phyloP scores from a whole-genome alignment of 2,329 filamentous ascomycete genomes.

The Talaromyces sp. region DNA sequence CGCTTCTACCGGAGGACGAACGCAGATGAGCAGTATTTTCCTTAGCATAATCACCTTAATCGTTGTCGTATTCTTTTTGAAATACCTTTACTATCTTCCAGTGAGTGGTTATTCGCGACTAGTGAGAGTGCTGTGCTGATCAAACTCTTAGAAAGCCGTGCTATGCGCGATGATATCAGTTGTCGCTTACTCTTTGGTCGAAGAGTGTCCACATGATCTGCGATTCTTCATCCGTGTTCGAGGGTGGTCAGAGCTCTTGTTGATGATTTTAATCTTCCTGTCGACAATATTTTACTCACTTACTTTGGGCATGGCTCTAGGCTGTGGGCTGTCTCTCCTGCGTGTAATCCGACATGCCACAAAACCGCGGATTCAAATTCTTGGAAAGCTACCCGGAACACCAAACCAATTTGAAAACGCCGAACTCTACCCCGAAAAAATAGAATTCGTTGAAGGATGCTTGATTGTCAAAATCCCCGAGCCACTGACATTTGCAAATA shows the following conservation, averaged over 20 bases:
- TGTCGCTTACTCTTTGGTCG: slow-evolving; percentile 88
- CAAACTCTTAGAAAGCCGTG: slow-evolving; percentile 69
- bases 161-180: slow-evolving; percentile 92
- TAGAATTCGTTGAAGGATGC: slow-evolving; percentile 88
- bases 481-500: slow-evolving; percentile 94
- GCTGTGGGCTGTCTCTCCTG: slow-evolving; percentile 84
- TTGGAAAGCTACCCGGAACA: slow-evolving; percentile 82
- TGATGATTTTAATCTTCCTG: slow-evolving; percentile 87
- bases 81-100: slow-evolving; percentile 94
- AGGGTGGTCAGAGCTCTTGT: slow-evolving; percentile 76
- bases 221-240: slow-evolving; percentile 81
- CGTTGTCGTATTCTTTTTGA: slow-evolving; percentile 75
- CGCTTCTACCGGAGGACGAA: slow-evolving; percentile 82
- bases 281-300: slow-evolving; percentile 94
- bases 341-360: slow-evolving; percentile 88
- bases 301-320: slow-evolving; percentile 86
- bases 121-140: not conserved
- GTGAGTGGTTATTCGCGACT: slow-evolving; percentile 50
- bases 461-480: slow-evolving; percentile 97
- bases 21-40: slow-evolving; percentile 88
- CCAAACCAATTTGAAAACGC: slow-evolving; percentile 77
- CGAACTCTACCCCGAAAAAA: slow-evolving; percentile 62
- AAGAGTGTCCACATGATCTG: slow-evolving; percentile 91
- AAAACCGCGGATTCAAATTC: slow-evolving; percentile 88
- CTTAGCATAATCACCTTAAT: slow-evolving; percentile 77